Base-by-base conservation (phyloP, 164 flowering plant genomes). In the Tetrastigma voinierianum region DNA sequence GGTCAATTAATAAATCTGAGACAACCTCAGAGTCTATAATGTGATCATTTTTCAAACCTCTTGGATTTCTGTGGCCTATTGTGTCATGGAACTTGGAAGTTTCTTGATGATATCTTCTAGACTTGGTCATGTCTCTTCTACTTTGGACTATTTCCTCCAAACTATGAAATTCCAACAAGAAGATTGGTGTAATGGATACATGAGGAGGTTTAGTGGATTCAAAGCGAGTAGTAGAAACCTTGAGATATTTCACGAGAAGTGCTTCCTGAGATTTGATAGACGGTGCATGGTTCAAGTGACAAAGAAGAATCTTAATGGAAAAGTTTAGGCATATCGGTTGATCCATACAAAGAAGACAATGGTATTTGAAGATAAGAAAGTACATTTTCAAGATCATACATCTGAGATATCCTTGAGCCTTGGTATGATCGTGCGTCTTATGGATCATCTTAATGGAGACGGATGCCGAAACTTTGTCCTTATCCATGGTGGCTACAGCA, bases 281-380 rank as follows among this genome's bases (percentile, higher is more conserved):
- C 6, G 59, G 71, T 19, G 74, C 61, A 44, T 77, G 70, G 63
- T 80, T 24, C 65, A 69, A 53, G 57, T 74, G 0, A 52, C 66
- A 23, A 74, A 65, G 12, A 16, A 17, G 68, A 60, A 68, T 54
- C 61, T 64, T 11, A 77, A 77, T 72, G 80, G 80, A 10, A 70
- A 67, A 2, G 48, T 61, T 8, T 74, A 66, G 51, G 59, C 40
- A 23, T 77, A 73, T 45, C 68, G 77, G 1, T 32, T 72, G 47
- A 70, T 51, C 12, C 24, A 10, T 76, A 5, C 69, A 13, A 21
- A 74, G 16, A 21, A 74, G 76, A 13, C 3, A 5, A 11, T 49
- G 68, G 54, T 54, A n/a, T 52, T 13, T 52, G 21, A 8, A 46
- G 46, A n/a, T 18, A 20, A 14, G 57, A 55, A 2, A 2, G 1